Evolutionary conservation across 148 eudicot species (phyloP), one percentile per base, ranked within the genome.

Genomic region (Cornus florida): DNA sequence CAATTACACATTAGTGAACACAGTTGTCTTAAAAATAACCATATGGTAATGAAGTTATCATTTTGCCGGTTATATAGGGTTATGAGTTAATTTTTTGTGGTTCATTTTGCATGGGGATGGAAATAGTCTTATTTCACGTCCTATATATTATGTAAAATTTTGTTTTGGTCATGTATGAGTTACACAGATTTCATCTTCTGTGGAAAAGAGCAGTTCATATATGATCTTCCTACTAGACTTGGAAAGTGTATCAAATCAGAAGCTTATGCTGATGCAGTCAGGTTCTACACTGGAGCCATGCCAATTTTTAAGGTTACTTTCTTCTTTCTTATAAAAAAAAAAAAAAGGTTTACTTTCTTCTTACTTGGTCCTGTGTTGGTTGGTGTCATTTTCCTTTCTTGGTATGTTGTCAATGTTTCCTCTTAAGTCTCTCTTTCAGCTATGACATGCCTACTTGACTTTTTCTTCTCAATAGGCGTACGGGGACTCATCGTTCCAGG

Each of bases 261-360:
- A 92, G 93, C 97, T 77, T 96, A 96, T 89, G 91, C 93, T 69
- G 98, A 94, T 78, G 99, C 99, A n/a, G 98, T 96, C 81, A 94
- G 87, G 83, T 96, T 86, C 64, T 96, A 96, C 83, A 94, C 95
- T 69, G 98, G 99, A 84, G 99, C 99, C 50, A 90, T 89, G 92
- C 99, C 99, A n/a, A 96, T 96, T 84, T 96, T 96, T 66, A 91
- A 94, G 99, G 99, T 96, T 80, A 43, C 69, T 68, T 38, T 67
- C 46, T 81, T 64, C 43, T 79, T 77, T 24, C 17, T 31, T 81
- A 28, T 28, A 28, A 28, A 28, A 28, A 28, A 28, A 28, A 28
- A 28, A 1, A 28, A 28, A 28, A 91, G 92, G 99, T 98, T 96
- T 80, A 43, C 69, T 68, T 38, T 67, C 46, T 81, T 64, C 43